Conservation (phyloP, 176 grass and related monocot genomes). For the Ensete glaucum region DNA sequence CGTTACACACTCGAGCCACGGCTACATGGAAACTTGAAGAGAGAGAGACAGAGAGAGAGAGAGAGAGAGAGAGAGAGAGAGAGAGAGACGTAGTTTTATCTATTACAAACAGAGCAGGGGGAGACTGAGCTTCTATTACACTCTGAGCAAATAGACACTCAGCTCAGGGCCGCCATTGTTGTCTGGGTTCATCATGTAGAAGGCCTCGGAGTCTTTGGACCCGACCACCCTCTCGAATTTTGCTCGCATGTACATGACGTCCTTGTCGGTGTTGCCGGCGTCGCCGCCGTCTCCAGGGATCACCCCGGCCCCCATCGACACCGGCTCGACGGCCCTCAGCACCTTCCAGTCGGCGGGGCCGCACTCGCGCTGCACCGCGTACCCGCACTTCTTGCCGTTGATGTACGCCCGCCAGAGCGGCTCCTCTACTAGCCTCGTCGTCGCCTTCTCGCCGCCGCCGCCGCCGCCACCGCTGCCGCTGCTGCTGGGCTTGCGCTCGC, state of each 20-base stretch:
- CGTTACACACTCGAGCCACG: background rate
- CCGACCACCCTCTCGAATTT: conserved; percentile 15
- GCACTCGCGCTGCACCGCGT: conserved; percentile 15
- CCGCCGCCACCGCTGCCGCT: too few relatives aligned
- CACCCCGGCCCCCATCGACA: conserved; percentile 11
- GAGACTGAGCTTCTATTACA: background rate
- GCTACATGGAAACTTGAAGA: background rate
- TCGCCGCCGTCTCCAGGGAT: background rate
- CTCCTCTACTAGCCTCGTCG: conserved; percentile 6
- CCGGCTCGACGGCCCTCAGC: conserved; percentile 10
- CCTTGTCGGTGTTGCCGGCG: background rate
- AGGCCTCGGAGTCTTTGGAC: conserved; percentile 15
- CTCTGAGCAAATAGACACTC: conserved; percentile 11
- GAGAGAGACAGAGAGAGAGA: background rate
- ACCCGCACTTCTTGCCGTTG: conserved; percentile 14
- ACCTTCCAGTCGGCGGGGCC: conserved; percentile 11
- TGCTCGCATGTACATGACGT: conserved; percentile 14
- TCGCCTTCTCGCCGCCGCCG: background rate
- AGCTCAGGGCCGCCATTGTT: conserved; percentile 10
- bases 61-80: background rate
- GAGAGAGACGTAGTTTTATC: background rate
- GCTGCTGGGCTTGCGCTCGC: background rate
- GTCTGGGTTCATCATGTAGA: conserved; percentile 20
- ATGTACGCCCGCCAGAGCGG: conserved; percentile 5
- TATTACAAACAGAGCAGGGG: background rate